Evolutionary conservation across 2,329 filamentous ascomycete genomes (phyloP), one percentile per base, ranked within the genome.

Genomic region (Fusarium pseudocircinatum): DNA sequence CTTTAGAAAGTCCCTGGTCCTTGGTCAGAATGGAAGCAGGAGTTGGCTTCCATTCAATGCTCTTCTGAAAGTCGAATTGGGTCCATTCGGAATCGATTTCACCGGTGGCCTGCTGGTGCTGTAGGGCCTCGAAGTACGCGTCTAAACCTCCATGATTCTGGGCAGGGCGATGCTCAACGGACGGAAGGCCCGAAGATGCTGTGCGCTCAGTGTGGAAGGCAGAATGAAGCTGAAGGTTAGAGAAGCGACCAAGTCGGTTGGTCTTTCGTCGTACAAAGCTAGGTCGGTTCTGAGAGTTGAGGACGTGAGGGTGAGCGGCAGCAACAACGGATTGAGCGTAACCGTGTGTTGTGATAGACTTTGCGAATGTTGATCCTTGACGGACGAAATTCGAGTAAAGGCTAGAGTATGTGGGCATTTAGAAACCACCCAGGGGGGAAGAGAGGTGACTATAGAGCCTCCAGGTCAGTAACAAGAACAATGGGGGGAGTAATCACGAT

Each of bases 261-360:
- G 83, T 87, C 77, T 86, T 88, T 79, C 87, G 88, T 77, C 88
- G 87, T 69, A 86, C 87, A 79, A 90, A 92, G 78, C 88, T 88
- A 72, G 88, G 88, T 77, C 89, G 87, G 82, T 89, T 91, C 82
- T 90, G 94, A 81, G 86, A 91, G 88, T 91, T 94, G 89, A 88
- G 90, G 88, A 86, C 93, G 92, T 89, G 87, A 63, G 89, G 89
- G 73, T 97, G 95, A 74, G 94, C 94, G 79, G 95, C 96, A 81
- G 96, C 96, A 85, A 99, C 95, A 85, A 98, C 93, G 73, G 95
- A 97, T 84, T 98, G 96, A 79, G 95, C 95, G 89, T 98, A 98
- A 85, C 96, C 96, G 90, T 98, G 94, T 82, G 94, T 95, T 83
- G 94, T 96, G 84, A 98, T 93, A 81, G 95, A 95, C 87, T 98